Evolutionary conservation across 2,329 filamentous ascomycete genomes (phyloP), one percentile per base, ranked within the genome.

Genomic region (Blastomyces gilchristii): DNA sequence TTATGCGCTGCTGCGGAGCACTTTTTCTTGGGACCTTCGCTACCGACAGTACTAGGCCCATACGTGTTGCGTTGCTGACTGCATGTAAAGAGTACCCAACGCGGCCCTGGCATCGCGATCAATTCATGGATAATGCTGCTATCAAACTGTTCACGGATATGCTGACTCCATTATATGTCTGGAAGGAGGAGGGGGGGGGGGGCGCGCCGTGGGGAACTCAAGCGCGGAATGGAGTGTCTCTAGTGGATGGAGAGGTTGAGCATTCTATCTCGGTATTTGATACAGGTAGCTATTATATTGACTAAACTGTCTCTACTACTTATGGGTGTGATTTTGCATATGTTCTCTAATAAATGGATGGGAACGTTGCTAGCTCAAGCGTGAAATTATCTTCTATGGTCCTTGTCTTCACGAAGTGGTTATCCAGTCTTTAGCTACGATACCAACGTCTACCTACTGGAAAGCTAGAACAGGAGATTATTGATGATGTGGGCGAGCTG

Each of bases 261-360:
- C 43, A 49, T 47, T 47, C 12, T 47, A 34, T 60, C 41, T 60
- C 43, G 5, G 39, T 47, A 34, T 49, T 49, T 60, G 58, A 60
- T 50, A 22, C 22, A 14, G n/a, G 37, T 18, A 43, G 8, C 18
- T 18, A n/a, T n/a, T 45, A 6, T 34, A 47, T 28, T 41, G 25
- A 53, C 14, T n/a, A 8, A 5, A 1, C 31, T 12, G 16, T 8
- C 22, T 12, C 18, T 60, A 34, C 41, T 31, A 3, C 25, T 60
- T 3, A 25, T 60, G 9, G 1, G 3, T 25, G 5, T 14, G 56
- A 7, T 18, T 25, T 5, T 37, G 14, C 41, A 4, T 59, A 11
- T 47, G 7, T 47, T 47, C 25, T 3, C 14, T 12, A 41, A 28
- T 56, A 11, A n/a, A 11, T 22, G 3, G 11, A 16, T 39, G 1